Conservation (phyloP, 2,329 filamentous ascomycete species). For the Xylariaceae sp. region DNA sequence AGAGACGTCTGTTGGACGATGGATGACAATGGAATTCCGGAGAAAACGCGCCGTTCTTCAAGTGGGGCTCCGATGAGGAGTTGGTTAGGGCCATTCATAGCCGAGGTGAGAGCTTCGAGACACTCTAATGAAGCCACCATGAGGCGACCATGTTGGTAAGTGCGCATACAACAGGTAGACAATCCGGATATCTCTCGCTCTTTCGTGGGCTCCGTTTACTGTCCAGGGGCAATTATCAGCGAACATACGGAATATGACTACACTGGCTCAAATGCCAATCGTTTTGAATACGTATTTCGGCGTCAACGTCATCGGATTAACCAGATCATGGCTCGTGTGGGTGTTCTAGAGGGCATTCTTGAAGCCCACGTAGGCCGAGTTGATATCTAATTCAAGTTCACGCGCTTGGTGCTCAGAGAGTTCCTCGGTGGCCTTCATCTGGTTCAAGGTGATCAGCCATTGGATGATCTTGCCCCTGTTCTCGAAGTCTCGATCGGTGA, state of each 20-base stretch:
- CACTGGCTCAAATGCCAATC: background rate
- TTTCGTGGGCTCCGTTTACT: background rate
- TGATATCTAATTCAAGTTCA: slow-evolving; percentile 88
- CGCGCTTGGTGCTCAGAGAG: slow-evolving; percentile 79
- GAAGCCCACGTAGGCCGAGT: slow-evolving; percentile 90
- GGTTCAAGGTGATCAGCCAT: slow-evolving; percentile 94
- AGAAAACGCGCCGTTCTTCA: slow-evolving; percentile 16
- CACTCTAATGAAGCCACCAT: background rate
- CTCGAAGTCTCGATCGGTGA: slow-evolving; percentile 92
- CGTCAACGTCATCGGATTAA: background rate
- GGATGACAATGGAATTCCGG: slow-evolving; percentile 6
- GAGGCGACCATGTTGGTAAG: background rate
- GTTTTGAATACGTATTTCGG: background rate
- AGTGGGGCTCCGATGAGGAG: slow-evolving; percentile 13
- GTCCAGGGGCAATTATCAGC: background rate
- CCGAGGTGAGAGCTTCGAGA: background rate
- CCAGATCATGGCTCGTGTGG: background rate
- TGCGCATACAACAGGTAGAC: background rate
- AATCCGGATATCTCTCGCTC: background rate
- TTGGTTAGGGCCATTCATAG: slow-evolving; percentile 11
- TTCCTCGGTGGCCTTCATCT: slow-evolving; percentile 95
- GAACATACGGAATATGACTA: background rate
- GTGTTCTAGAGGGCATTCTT: slow-evolving; percentile 59
- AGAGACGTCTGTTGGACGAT: background rate
- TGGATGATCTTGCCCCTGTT: slow-evolving; percentile 95